Percentiles rank a stretch among this genome's conserved stretches.
phyloP scores from a whole-genome alignment of 805 yeast species.

The Candida koratica region DNA sequence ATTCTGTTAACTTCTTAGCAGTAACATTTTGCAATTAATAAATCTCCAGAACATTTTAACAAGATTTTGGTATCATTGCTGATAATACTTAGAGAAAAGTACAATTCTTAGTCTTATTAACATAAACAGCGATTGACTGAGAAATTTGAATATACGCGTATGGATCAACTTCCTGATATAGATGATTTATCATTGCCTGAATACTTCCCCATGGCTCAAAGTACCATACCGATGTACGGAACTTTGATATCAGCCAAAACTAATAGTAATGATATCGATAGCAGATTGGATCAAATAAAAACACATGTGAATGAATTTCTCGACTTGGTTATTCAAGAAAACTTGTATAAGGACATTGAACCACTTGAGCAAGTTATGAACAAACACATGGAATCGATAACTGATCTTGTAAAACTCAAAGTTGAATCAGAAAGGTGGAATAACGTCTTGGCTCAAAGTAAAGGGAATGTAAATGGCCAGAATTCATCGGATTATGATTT shows the following conservation, averaged over 20 bases:
- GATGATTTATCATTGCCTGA: conserved; percentile 10
- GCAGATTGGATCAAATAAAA: conserved; percentile 16
- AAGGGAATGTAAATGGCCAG: not conserved
- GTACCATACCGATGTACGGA: conserved; percentile 3
- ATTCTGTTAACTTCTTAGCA: too few relatives aligned
- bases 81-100: too few relatives aligned
- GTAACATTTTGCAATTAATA: too few relatives aligned
- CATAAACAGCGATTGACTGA: too few relatives aligned
- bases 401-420: not conserved
- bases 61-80: too few relatives aligned
- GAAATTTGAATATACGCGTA: too few relatives aligned
- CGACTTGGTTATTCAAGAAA: conserved; percentile 11
- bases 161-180: conserved; percentile 4
- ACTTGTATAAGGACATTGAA: conserved; percentile 4
- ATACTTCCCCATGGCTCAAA: conserved; percentile 11
- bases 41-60: too few relatives aligned
- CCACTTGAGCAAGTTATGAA: not conserved
- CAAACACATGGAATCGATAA: not conserved
- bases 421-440: conserved; percentile 4
- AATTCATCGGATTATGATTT: conserved; percentile 10
- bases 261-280: conserved; percentile 12
- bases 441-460: not conserved
- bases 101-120: too few relatives aligned
- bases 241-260: conserved; percentile 5
- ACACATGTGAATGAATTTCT: conserved; percentile 12